phyloP scores from a whole-genome alignment of 352 stramenopile species.

The Thraustochytrium striatum region DNA sequence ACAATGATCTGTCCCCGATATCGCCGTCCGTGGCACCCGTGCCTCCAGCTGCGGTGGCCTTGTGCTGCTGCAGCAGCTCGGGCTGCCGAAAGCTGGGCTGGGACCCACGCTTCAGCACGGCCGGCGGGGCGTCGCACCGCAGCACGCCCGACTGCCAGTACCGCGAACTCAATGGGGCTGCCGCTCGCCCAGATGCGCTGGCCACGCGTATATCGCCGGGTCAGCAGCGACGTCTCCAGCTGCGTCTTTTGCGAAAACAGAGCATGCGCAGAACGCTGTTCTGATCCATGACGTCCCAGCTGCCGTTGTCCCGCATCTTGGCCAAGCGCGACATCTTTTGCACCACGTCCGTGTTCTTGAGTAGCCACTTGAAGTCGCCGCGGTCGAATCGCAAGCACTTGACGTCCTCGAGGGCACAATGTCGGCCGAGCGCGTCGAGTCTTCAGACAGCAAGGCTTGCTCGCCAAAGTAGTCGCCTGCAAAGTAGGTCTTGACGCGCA shows the following conservation, averaged over 20 bases:
- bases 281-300: slow-evolving; percentile 69
- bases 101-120: background rate
- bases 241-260: slow-evolving; percentile 74
- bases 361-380: slow-evolving; percentile 75
- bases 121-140: background rate
- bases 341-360: slow-evolving; percentile 66
- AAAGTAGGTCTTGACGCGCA: slow-evolving; percentile 72
- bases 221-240: slow-evolving; percentile 70
- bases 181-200: slow-evolving; percentile 70
- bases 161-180: slow-evolving; percentile 63
- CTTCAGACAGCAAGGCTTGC: slow-evolving; percentile 53
- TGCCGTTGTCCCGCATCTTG: slow-evolving; percentile 69
- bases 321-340: slow-evolving; percentile 68
- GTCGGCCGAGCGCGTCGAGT: slow-evolving; percentile 32
- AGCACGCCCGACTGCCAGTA: slow-evolving; percentile 76
- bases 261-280: slow-evolving; percentile 73
- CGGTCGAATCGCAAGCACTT: slow-evolving; percentile 66
- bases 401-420: slow-evolving; percentile 53
- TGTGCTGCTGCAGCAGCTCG: background rate
- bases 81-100: background rate
- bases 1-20: background rate
- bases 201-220: slow-evolving; percentile 62
- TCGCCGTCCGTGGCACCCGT: background rate
- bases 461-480: slow-evolving; percentile 76
- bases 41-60: background rate